These are phyloP conservation scores for Mycena leptocephala DNA, from an alignment of 768 basidiomycete species.

Conservation along the genomic window DNA sequence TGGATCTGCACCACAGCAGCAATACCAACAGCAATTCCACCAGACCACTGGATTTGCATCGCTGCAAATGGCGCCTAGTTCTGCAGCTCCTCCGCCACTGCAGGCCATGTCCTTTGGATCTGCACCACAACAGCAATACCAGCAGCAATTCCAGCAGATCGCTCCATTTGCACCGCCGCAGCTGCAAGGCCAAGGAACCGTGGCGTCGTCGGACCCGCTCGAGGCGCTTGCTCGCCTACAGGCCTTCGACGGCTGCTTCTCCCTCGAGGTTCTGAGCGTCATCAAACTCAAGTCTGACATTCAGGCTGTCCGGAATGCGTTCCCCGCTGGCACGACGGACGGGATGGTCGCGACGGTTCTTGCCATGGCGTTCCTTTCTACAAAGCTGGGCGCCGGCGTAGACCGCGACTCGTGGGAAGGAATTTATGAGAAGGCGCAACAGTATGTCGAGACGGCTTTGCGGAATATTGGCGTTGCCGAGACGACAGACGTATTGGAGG, in stretches of 20 bases:
- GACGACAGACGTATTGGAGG: slow-evolving; percentile 6
- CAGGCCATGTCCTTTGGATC: background rate
- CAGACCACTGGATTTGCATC: too few relatives aligned
- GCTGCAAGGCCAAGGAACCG: background rate
- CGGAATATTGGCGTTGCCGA: background rate
- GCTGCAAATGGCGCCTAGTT: too few relatives aligned
- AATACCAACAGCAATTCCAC: too few relatives aligned
- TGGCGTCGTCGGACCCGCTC: slow-evolving; percentile 12
- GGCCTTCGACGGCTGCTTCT: slow-evolving; percentile 34
- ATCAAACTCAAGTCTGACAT: slow-evolving; percentile 23
- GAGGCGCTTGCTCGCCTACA: slow-evolving; percentile 36
- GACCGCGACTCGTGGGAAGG: slow-evolving; percentile 34
- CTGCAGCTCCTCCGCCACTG: too few relatives aligned
- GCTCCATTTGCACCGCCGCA: too few relatives aligned
- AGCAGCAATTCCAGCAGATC: too few relatives aligned
- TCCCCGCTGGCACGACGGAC: slow-evolving; percentile 25
- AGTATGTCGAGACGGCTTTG: slow-evolving; percentile 28
- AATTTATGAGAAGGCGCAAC: slow-evolving; percentile 33
- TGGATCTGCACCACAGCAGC: too few relatives aligned
- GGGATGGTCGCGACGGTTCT: slow-evolving; percentile 22
- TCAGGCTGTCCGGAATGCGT: background rate
- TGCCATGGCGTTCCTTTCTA: slow-evolving; percentile 34
- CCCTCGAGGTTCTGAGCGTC: slow-evolving; percentile 26
- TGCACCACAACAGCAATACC: too few relatives aligned
- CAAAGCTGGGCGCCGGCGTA: background rate